Conservation (phyloP, 257 asterid species). For the Solanum lignicaule region DNA sequence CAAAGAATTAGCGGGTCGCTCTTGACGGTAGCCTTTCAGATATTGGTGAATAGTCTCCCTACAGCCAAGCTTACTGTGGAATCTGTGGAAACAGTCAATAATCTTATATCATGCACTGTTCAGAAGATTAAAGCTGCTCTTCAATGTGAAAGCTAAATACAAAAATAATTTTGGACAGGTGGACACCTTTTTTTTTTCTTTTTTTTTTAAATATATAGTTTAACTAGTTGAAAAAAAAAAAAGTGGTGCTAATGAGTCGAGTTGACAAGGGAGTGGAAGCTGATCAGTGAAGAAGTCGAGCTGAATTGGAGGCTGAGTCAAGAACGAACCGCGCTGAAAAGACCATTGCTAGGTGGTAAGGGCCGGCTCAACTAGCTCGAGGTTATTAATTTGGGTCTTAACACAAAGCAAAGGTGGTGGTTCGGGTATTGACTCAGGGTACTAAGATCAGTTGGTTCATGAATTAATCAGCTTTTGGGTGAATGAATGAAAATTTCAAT, state of each 20-base stretch:
- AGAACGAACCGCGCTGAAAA: constrained; percentile 75
- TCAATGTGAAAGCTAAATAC: constrained; percentile 44
- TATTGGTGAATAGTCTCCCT: constrained; percentile 71
- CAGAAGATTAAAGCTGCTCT: constrained; percentile 88
- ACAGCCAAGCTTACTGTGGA: constrained; percentile 85
- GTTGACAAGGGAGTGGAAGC: neutral
- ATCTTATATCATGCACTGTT: constrained; percentile 83
- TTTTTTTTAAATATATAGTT: neutral
- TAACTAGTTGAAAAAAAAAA: neutral
- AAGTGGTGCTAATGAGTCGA: neutral
- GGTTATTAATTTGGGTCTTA: neutral
- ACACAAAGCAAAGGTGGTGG: constrained; percentile 60
- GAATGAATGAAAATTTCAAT: neutral
- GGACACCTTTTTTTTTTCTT: neutral
- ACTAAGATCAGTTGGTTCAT: constrained; percentile 24
- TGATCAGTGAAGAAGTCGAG: neutral
- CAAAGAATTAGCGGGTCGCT: constrained; percentile 59
- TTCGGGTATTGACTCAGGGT: constrained; percentile 92
- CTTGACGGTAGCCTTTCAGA: constrained; percentile 84
- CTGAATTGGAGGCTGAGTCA: constrained; percentile 52
- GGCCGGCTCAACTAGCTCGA: neutral
- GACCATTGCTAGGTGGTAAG: constrained; percentile 35
- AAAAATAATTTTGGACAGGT: neutral
- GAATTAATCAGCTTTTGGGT: constrained; percentile 1
- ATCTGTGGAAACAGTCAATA: constrained; percentile 89